Percentiles rank a stretch among this genome's conserved stretches.
Conservation (phyloP, 441 rosid species). For the Eutrema salsugineum region DNA sequence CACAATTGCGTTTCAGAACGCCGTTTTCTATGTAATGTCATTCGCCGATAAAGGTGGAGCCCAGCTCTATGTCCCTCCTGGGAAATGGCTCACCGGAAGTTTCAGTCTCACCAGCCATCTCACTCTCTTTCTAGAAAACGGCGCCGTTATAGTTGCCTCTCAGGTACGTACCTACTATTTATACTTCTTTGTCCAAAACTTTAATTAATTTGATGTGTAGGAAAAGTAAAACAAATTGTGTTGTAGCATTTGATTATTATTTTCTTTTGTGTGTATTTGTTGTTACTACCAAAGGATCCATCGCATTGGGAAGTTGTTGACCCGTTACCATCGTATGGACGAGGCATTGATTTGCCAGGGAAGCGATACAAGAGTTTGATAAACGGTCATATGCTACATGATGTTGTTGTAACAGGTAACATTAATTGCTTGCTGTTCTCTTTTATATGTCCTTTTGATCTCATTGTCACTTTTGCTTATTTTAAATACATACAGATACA, state of each 20-base stretch:
- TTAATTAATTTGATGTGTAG: background rate
- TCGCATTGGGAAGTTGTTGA: constrained; percentile 34
- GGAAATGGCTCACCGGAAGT: constrained; percentile 38
- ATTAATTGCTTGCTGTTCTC: background rate
- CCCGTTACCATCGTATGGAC: constrained; percentile 34
- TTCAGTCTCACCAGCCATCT: constrained; percentile 37
- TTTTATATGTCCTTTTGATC: background rate
- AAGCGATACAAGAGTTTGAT: constrained; percentile 34
- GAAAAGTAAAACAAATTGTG: background rate
- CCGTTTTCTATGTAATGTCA: constrained; percentile 33
- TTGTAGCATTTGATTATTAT: background rate
- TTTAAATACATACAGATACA: too few relatives aligned
- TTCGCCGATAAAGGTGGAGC: constrained; percentile 42
- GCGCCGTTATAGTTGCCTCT: constrained; percentile 35
- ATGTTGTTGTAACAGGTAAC: constrained; percentile 35
- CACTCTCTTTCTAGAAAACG: constrained; percentile 33
- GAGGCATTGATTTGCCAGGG: constrained; percentile 31
- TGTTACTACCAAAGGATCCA: constrained; percentile 24
- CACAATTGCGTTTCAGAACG: constrained; percentile 39
- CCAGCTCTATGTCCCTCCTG: constrained; percentile 37
- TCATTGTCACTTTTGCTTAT: background rate
- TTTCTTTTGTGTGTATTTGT: background rate
- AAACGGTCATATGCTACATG: constrained; percentile 27
- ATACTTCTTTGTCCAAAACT: too few relatives aligned
- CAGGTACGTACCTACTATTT: too few relatives aligned